A percentile compares a stretch with the other conserved stretches of the same genome.
Conservation (phyloP, 495 filamentous ascomycete genomes). For the Penicillium manginii region DNA sequence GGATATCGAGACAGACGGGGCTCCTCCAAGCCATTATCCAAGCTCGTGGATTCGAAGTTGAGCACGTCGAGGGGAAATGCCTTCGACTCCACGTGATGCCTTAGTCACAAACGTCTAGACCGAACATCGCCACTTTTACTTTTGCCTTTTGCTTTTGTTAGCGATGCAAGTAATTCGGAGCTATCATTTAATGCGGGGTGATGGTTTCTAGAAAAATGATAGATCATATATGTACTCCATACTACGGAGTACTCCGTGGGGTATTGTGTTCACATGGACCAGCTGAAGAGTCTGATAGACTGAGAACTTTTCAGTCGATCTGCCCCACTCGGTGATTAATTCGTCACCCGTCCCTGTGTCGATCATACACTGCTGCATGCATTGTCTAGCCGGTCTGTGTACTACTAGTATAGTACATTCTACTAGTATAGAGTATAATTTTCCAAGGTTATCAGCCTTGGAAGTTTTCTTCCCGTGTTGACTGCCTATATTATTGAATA, state of each 20-base stretch:
- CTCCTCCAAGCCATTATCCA: slow-evolving; percentile 2
- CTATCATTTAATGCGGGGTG: background rate
- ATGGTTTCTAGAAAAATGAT: too few relatives aligned
- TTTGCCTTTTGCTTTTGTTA: background rate
- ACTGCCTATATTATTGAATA: too few relatives aligned
- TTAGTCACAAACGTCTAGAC: slow-evolving; percentile 23
- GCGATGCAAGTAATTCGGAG: background rate
- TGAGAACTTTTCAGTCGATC: slow-evolving; percentile 8
- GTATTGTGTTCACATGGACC: too few relatives aligned
- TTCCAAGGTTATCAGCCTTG: too few relatives aligned
- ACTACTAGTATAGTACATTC: background rate
- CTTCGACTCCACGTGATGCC: slow-evolving; percentile 19
- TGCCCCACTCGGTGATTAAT: slow-evolving; percentile 15
- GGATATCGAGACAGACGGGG: slow-evolving; percentile 4
- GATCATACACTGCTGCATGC: slow-evolving; percentile 4
- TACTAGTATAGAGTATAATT: background rate
- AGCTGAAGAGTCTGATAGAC: background rate
- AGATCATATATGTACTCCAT: too few relatives aligned
- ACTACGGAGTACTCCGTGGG: too few relatives aligned
- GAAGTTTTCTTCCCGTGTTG: too few relatives aligned
- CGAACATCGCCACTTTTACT: slow-evolving; percentile 1
- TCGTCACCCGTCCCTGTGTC: slow-evolving; percentile 8
- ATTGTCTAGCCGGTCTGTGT: background rate
- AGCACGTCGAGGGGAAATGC: slow-evolving; percentile 23
- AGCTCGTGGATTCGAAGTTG: background rate